phyloP scores from a whole-genome alignment of 164 flowering plant species.

The Vitis riparia region DNA sequence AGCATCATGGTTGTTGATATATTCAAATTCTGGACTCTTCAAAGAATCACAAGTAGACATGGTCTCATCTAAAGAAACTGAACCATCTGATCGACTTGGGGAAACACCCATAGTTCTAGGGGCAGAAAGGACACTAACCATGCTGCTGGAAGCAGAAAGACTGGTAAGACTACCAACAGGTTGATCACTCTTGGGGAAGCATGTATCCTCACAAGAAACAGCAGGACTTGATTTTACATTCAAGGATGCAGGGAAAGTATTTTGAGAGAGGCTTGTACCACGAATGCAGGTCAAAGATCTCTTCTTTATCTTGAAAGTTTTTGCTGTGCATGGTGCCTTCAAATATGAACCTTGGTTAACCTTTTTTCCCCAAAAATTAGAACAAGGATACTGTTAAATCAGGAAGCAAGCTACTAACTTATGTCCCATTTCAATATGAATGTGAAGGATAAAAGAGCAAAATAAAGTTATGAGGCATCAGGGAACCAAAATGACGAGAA shows the following conservation, averaged over 20 bases:
- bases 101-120: conserved; percentile 29
- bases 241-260: conserved; percentile 25
- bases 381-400: neutral
- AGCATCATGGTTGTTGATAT: conserved; percentile 49
- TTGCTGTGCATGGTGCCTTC: conserved; percentile 46
- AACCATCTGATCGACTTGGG: conserved; percentile 42
- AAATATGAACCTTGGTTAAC: conserved; percentile 13
- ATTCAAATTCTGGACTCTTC: conserved; percentile 74
- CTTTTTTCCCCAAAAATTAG: neutral
- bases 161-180: conserved; percentile 6
- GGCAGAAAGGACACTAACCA: neutral
- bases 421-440: no score
- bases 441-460: no score
- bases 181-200: conserved; percentile 23
- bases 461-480: no score
- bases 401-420: neutral
- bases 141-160: conserved; percentile 27
- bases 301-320: conserved; percentile 49
- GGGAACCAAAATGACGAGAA: no score
- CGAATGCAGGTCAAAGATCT: conserved; percentile 22
- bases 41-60: conserved; percentile 76
- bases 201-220: conserved; percentile 19
- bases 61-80: conserved; percentile 71
- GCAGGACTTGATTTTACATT: conserved; percentile 22
- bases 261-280: conserved; percentile 20